Conservation (phyloP, 2,329 filamentous ascomycete species). For the Colletotrichum sp. region DNA sequence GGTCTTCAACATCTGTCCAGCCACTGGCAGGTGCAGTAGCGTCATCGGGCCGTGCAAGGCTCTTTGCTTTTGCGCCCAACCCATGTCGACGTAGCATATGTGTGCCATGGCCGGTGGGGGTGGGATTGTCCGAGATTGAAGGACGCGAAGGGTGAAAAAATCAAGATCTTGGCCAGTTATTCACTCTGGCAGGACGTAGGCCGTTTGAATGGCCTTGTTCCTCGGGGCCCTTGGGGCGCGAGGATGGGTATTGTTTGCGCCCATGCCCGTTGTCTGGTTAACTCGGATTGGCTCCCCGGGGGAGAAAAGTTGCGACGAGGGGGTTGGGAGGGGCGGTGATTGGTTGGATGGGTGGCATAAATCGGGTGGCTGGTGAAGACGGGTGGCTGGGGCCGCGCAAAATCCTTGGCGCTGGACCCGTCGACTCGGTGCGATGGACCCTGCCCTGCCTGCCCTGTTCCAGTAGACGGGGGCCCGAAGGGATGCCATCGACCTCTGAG, state of each 20-base stretch:
- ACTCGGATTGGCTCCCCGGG: conserved; percentile 1
- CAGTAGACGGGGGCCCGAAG: neutral
- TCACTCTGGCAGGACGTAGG: neutral
- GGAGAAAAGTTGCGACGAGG: neutral
- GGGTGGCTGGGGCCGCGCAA: conserved; percentile 19
- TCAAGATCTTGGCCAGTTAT: neutral
- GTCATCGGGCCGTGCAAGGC: conserved; percentile 18
- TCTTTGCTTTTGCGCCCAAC: neutral
- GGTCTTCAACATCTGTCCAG: conserved; percentile 2
- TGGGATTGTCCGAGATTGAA: neutral
- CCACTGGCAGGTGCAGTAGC: conserved; percentile 22
- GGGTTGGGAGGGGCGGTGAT: conserved; percentile 7
- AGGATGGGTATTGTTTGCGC: neutral
- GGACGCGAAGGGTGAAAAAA: neutral
- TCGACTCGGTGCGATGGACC: neutral
- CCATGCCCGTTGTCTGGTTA: conserved; percentile 12
- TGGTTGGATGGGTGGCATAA: neutral
- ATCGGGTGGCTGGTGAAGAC: conserved; percentile 18
- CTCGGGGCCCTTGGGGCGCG: neutral
- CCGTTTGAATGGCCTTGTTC: neutral
- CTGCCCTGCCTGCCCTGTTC: neutral
- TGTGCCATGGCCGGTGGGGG: neutral
- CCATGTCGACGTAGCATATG: neutral
- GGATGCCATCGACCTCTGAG: neutral
- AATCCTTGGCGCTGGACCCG: neutral